Evolutionary conservation across 768 basidiomycete species (phyloP).

Genomic region (Gelatoporia subvermispora): DNA sequence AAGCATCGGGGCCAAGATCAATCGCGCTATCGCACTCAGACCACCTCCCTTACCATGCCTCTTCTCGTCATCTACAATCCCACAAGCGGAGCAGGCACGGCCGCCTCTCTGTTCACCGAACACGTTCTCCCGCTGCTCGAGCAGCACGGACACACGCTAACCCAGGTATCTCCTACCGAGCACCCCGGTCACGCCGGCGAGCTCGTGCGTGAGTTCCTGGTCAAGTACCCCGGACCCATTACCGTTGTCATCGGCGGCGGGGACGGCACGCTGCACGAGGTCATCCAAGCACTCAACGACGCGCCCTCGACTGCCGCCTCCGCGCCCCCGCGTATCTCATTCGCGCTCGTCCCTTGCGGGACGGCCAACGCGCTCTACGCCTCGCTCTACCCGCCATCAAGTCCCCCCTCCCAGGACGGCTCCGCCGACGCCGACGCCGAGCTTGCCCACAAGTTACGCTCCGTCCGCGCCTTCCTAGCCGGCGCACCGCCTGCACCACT

Average conservation of each 20-base stretch:
- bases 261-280: constrained; percentile 90
- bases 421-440: constrained; percentile 18
- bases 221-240: constrained; percentile 26
- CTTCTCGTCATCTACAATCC: constrained; percentile 75
- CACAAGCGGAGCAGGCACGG: constrained; percentile 57
- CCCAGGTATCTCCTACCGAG: constrained; percentile 44
- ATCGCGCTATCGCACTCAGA: no score
- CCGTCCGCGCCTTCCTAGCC: constrained; percentile 48
- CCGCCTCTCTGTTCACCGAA: constrained; percentile 48
- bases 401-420: no score
- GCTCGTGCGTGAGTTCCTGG: constrained; percentile 38
- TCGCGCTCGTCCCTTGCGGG: constrained; percentile 66
- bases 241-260: constrained; percentile 71
- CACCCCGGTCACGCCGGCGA: constrained; percentile 50
- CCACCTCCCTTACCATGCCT: constrained; percentile 33
- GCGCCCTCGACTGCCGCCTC: constrained; percentile 4
- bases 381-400: constrained; percentile 66
- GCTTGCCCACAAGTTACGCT: constrained; percentile 45
- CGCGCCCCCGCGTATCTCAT: constrained; percentile 24
- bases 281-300: constrained; percentile 54
- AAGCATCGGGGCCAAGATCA: no score
- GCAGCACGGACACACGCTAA: constrained; percentile 32
- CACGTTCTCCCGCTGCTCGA: constrained; percentile 63
- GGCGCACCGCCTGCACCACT: constrained; percentile 32
- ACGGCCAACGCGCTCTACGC: constrained; percentile 93